These are phyloP conservation scores for Vitis cinerea DNA, from an alignment of 164 flowering plant species.

Conservation along the genomic window DNA sequence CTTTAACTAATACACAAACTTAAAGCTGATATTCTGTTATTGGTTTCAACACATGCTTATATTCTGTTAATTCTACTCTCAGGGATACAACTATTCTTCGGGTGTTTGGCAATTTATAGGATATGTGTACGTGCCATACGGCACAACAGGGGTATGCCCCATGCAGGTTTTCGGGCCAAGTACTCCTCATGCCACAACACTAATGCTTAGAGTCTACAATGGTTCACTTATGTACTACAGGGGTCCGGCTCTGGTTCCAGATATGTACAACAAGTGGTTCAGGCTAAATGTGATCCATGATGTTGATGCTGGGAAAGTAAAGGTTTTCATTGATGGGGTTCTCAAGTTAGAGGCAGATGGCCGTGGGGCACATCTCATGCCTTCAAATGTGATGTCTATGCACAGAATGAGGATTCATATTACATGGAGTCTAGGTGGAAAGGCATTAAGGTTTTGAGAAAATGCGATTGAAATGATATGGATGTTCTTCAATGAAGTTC, in stretches of 20 bases:
- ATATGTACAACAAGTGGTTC: conserved; percentile 30
- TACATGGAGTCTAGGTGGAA: conserved; percentile 40
- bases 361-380: conserved; percentile 14
- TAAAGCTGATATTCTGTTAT: too few relatives aligned
- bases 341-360: conserved; percentile 13
- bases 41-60: neutral
- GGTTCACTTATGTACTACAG: conserved; percentile 29
- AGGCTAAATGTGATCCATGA: conserved; percentile 33
- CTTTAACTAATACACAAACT: too few relatives aligned
- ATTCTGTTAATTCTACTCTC: neutral
- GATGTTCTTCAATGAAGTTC: too few relatives aligned
- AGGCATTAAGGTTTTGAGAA: conserved; percentile 16
- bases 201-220: conserved; percentile 30
- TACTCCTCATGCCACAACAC: conserved; percentile 27
- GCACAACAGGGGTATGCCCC: conserved; percentile 34
- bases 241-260: conserved; percentile 3
- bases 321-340: conserved; percentile 19
- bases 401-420: conserved; percentile 20
- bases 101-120: conserved; percentile 46
- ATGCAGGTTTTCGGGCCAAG: conserved; percentile 39
- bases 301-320: conserved; percentile 14
- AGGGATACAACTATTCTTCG: conserved; percentile 39
- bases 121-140: conserved; percentile 26
- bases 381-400: conserved; percentile 34
- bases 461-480: neutral